phyloP scores from a whole-genome alignment of 2,329 filamentous ascomycete species.

The Amylocarpus encephaloides region DNA sequence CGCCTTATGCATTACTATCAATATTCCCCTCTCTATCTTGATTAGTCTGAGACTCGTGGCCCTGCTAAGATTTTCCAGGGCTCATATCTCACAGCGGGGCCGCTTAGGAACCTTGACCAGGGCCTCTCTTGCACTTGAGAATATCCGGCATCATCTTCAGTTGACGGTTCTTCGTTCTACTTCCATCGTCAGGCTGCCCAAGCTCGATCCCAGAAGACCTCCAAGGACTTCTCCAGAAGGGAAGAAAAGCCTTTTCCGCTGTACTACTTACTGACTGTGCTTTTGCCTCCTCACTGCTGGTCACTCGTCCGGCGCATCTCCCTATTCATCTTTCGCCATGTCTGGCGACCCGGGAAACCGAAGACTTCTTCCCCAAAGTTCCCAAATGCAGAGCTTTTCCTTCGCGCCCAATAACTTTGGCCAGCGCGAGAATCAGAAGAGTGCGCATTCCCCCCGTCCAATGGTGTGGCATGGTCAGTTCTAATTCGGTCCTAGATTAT shows the following conservation, averaged over 20 bases:
- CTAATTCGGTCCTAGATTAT: slow-evolving; percentile 63
- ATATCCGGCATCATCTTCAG: slow-evolving; percentile 17
- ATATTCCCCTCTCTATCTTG: slow-evolving; percentile 15
- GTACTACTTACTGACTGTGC: neutral
- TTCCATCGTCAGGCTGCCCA: slow-evolving; percentile 7
- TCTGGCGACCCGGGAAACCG: slow-evolving; percentile 56
- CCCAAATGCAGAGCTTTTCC: slow-evolving; percentile 67
- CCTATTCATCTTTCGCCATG: slow-evolving; percentile 39
- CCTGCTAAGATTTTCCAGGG: slow-evolving; percentile 22
- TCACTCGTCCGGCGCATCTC: slow-evolving; percentile 9
- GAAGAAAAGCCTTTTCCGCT: neutral
- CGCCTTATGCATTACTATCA: slow-evolving; percentile 21
- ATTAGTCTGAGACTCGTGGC: slow-evolving; percentile 24
- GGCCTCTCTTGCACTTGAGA: slow-evolving; percentile 17
- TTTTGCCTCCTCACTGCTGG: neutral
- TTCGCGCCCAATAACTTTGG: slow-evolving; percentile 62
- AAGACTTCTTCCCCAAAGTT: slow-evolving; percentile 59
- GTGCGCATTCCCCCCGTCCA: slow-evolving; percentile 44
- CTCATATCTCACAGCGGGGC: slow-evolving; percentile 15
- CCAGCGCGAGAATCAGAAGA: slow-evolving; percentile 75
- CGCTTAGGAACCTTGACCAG: slow-evolving; percentile 18
- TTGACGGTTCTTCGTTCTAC: slow-evolving; percentile 6
- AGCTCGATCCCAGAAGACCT: slow-evolving; percentile 7
- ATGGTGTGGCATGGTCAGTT: slow-evolving; percentile 4
- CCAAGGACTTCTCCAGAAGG: neutral